Base-by-base conservation (phyloP, 305 asterid species). In the Coffea humblotiana region DNA sequence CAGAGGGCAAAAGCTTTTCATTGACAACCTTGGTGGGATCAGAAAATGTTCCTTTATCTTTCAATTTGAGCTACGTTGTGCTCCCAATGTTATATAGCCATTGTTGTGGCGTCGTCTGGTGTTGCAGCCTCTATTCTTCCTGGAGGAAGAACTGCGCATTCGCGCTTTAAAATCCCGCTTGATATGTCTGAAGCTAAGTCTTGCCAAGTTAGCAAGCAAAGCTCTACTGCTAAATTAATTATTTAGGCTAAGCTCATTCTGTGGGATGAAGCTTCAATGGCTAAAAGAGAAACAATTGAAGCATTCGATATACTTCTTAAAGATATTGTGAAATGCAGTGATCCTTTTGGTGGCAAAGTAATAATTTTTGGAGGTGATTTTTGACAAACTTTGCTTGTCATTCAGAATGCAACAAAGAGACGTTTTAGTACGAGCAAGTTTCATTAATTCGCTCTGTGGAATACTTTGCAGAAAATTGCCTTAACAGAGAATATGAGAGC, bases 41-140 rank as follows among this genome's bases (percentile, higher is more conserved):
- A 66, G 23, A 13, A 77, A 49, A 48, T 49, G 2, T 51, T 49
- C 19, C n/a, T 77, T 27, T 77, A 77, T 10, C 25, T 12, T 6
- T 25, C 51, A 6, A 13, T 77, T 7, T 23, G 47, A 3, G 79
- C 73, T 12, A 15, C 32, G 4, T 9, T 64, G 6, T 25, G 32
- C 11, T 63, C 61, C 2, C 37, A 27, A 29, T 51, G 51, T 23
- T 25, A 9, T 25, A 35, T 79, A 10, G 65, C 74, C 3, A 16
- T 72, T 1, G 74, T 78, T 49, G 64, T 77, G 1, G 18, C 74
- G 11, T 43, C 66, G 2, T 79, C 78, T 0, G 82, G 74, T 23
- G 49, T 73, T 32, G 56, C 67, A 3, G 56, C 73, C 25, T 60
- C 65, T 2, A 16, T 70, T 1, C 71, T 71, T 2, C 72, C 72